Evolutionary conservation across 1,284 basidiomycete species (phyloP), one percentile per base, ranked within the genome.

Genomic region (Coniferiporia sulphurascens): DNA sequence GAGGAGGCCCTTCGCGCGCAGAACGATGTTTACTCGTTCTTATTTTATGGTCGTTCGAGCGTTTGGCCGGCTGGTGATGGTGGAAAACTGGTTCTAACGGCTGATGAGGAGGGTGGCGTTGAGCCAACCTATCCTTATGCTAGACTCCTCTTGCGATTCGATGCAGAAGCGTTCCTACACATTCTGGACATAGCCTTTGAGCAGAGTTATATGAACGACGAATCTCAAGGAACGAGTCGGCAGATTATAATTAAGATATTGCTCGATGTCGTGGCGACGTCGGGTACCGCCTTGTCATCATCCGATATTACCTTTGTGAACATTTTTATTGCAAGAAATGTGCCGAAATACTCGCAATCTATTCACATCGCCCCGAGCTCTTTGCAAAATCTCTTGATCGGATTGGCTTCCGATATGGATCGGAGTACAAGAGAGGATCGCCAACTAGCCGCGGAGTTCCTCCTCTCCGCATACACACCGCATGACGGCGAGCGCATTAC

Each of bases 301-400:
- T 74, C 78, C 38, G 92, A 92, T 68, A 74, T 78, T 55, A 93
- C 90, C 2, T 93, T 99, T 71, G 80, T 96, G 52, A 86, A 95
- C 70, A 98, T 99, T 65, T 99, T 99, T 72, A 83, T 98, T 60
- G 93, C 97, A 1, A 89, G 95, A 60, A 99, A 98, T 71, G 84
- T 97, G 13, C 93, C 97, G 0, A 99, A 98, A 74, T 99, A 98
- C 72, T 87, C 90, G 0, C 95, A 98, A 72, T 95, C 89, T 73
- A 81, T 98, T 61, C 75, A 82, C 59, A 79, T 95, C 43, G 73
- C 85, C 0, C 85, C 83, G 1, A 86, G 82, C 48, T 77, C 83
- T 1, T 78, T 95, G 4, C 87, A 94, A 64, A 77, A 76, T 46
- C 85, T 98, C 63, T 82, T 99, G 41, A 78, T 90, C 51, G 82